Conservation (phyloP, 305 asterid genomes). For the Stenogyne calaminthoides region DNA sequence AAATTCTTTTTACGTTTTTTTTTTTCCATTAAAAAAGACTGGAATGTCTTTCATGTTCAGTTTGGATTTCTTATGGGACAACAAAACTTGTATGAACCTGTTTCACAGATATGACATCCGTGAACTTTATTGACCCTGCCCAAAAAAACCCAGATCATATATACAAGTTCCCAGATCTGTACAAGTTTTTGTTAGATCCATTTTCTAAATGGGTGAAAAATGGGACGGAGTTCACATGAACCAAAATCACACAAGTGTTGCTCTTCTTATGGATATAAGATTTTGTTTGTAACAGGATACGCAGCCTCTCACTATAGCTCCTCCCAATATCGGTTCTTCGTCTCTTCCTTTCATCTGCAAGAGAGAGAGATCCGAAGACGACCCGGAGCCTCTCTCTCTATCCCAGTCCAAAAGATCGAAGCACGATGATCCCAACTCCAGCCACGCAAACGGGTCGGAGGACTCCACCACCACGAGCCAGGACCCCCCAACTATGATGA, state of each 20-base stretch:
- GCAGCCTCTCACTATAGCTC: slow-evolving; percentile 47
- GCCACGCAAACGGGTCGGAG: slow-evolving; percentile 81
- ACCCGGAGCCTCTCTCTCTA: slow-evolving; percentile 54
- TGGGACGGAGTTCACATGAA: neutral
- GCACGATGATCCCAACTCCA: slow-evolving; percentile 62
- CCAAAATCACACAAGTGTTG: neutral
- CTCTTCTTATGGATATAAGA: neutral
- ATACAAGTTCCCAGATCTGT: too few relatives aligned
- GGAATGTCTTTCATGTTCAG: neutral
- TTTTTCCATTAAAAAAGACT: neutral
- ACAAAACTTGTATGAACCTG: neutral
- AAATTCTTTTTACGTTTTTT: neutral
- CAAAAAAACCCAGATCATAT: neutral
- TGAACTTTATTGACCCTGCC: neutral
- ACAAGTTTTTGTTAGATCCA: neutral
- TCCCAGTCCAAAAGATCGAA: slow-evolving; percentile 59
- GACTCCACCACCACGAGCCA: slow-evolving; percentile 86
- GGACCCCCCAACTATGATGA: slow-evolving; percentile 56
- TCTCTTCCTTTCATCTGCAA: slow-evolving; percentile 58
- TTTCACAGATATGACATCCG: neutral
- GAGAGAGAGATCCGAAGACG: slow-evolving; percentile 69
- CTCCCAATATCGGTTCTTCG: slow-evolving; percentile 36
- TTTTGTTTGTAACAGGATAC: slow-evolving; percentile 30
- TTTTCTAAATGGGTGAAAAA: neutral
- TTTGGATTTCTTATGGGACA: neutral